A percentile compares a stretch with the other conserved stretches of the same genome.
Evolutionary conservation across 2,329 filamentous ascomycete species (phyloP).

Genomic region (Myriosclerotinia curreyana): DNA sequence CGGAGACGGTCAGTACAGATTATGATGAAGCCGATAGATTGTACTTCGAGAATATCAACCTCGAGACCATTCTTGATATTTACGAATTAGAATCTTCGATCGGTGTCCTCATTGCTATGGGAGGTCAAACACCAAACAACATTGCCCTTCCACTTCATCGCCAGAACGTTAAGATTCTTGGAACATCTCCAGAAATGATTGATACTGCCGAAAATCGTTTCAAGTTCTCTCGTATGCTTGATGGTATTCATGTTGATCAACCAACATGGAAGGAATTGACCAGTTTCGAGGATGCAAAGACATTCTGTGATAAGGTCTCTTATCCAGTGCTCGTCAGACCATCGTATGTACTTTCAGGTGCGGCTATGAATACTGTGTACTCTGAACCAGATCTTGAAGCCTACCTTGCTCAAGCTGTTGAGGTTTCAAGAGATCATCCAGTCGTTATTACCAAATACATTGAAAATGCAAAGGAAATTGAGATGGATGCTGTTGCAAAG

Average conservation of each 20-base stretch:
- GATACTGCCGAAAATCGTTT: conserved; percentile 97
- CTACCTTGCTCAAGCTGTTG: conserved; percentile 85
- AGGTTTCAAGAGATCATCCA: conserved; percentile 94
- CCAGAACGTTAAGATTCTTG: conserved; percentile 82
- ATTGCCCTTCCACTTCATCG: conserved; percentile 94
- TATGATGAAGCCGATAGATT: conserved; percentile 86
- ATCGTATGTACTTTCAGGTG: conserved; percentile 92
- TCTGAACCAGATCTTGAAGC: conserved; percentile 87
- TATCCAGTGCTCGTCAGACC: conserved; percentile 96
- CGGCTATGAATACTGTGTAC: conserved; percentile 96
- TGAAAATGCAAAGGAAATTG: conserved; percentile 92
- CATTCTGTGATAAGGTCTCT: conserved; percentile 78
- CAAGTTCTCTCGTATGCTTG: conserved; percentile 96
- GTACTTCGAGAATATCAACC: conserved; percentile 96
- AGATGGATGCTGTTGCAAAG: conserved; percentile 89
- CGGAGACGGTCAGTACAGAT: conserved; percentile 76
- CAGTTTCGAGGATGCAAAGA: conserved; percentile 80
- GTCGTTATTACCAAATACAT: conserved; percentile 99
- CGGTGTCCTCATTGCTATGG: conserved; percentile 92
- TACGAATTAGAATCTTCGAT: conserved; percentile 85
- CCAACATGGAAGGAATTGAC: conserved; percentile 97
- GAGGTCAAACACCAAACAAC: conserved; percentile 95
- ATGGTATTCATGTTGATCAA: conserved; percentile 95
- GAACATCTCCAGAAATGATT: conserved; percentile 89
- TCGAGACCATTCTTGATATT: conserved; percentile 98